Evolutionary conservation across 2,329 filamentous ascomycete genomes (phyloP), one percentile per base, ranked within the genome.

Genomic region (Elsinoe perseae): DNA sequence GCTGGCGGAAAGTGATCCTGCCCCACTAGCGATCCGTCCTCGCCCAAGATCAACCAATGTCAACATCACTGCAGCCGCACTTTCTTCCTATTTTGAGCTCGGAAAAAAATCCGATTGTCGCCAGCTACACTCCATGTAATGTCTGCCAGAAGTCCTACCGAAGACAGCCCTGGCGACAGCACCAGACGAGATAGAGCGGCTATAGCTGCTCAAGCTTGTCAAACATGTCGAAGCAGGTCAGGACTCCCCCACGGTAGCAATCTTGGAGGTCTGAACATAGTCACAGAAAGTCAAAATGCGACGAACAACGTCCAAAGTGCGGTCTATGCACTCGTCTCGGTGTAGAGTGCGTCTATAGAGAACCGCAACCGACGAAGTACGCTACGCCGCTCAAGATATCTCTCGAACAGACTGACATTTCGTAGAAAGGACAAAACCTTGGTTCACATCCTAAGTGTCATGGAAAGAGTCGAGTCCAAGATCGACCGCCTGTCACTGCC

Each of bases 281-380:
- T 34, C 3, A 67, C 52, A 79, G 82, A 61, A 85, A 85, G 68
- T 81, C 83, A 61, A 81, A 78, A 71, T 85, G 82, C 68, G 81
- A 84, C 65, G 82, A 85, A 65, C 72, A 76, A 63, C 73, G 80
- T 56, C 82, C 82, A 16, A 81, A 80, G 67, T 85, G 82, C 65
- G 73, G 78, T 56, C 77, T 79, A 14, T 85, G 82, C 66, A 71
- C 76, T 58, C 75, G 77, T 59, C 76, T 82, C 63, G 75, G 78
- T 63, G 73, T 81, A 59, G 77, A 80, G 36, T 85, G 82, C 66
- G 73, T 74, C 60, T 85, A 85, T 65, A 73, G 80, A 61, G 80
- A 82, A 61, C 79, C 80, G 23, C 76, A 78, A 62, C 80, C 80
- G 32, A 84, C 81, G 54, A 84, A 84, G 80, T 83, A 75, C 74